Evolutionary conservation across 805 yeast species (phyloP), one percentile per base, ranked within the genome.

Genomic region (Candida ovalis): DNA sequence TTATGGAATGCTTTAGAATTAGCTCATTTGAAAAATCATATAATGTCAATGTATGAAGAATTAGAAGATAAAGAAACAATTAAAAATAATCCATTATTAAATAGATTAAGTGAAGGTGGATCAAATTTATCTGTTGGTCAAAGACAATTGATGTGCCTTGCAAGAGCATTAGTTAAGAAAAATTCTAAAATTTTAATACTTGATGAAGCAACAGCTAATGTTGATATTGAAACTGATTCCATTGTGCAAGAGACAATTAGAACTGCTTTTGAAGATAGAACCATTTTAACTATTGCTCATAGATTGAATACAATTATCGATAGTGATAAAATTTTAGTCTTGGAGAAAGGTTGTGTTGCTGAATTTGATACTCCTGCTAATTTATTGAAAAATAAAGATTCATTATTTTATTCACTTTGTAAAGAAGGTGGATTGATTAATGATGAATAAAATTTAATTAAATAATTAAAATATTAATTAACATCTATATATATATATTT

Each of bases 121-220:
- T 67, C 86, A n/a, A 90, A 90, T 62, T 67, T 91, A 48, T 88
- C 96, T 8, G 82, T 84, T 33, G 97, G 97, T 21, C 96, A 91
- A 69, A 78, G 88, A 56, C 97, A 90, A 67, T 72, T 91, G 49
- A 71, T 87, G 83, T 87, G 95, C 70, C 73, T 87, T 45, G 90
- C 92, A 0, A 73, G 96, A 62, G 94, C 91, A 1, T 70, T 87
- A 51, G 73, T 85, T 54, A 82, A 81, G 52, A 76, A 80, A 35
- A 72, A 81, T 6, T 52, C 61, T 41, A 79, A 81, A 50, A 77
- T 87, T 38, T 72, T 87, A 53, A 82, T 87, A 8, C 68, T 87
- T 59, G 96, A 87, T 66, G 96, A 87, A 67, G 95, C 95, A 12
- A 87, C 96, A 2, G 94, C 96, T 4, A 90, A 92, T 5, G 94